Percentiles rank a stretch among this genome's conserved stretches.
Evolutionary conservation across 176 grass and related monocot species (phyloP).

Genomic region (Rhipidocladum racemiflorum): DNA sequence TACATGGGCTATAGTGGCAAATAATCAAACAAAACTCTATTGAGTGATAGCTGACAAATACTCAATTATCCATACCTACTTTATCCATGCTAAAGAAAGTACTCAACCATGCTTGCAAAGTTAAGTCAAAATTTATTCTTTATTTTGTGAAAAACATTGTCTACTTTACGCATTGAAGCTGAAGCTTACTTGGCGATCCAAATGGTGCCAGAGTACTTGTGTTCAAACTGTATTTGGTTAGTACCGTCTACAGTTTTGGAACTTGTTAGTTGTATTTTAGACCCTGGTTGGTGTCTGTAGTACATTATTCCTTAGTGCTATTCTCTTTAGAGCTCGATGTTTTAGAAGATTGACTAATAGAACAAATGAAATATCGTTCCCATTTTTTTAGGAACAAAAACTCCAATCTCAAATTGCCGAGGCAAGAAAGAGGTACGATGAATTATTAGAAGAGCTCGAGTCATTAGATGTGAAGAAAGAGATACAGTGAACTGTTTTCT

Average conservation of each 20-base stretch:
- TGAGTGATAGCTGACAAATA: no score
- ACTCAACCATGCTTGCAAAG: no score
- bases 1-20: no score
- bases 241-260: neutral
- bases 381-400: slow-evolving; percentile 66
- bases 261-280: neutral
- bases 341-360: slow-evolving; percentile 23
- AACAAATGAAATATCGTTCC: slow-evolving; percentile 22
- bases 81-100: no score
- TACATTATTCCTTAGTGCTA: neutral
- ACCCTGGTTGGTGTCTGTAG: neutral
- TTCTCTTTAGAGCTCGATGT: neutral
- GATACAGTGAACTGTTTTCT: slow-evolving; percentile 24
- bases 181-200: neutral
- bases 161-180: neutral
- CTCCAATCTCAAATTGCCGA: slow-evolving; percentile 61
- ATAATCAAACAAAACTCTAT: no score
- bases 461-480: slow-evolving; percentile 66
- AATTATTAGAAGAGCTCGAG: slow-evolving; percentile 58
- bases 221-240: neutral
- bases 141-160: neutral
- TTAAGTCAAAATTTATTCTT: neutral
- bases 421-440: slow-evolving; percentile 55
- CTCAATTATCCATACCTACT: no score
- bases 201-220: neutral